phyloP scores from a whole-genome alignment of 2,329 filamentous ascomycete species.

The Exophiala lecanii-corni region DNA sequence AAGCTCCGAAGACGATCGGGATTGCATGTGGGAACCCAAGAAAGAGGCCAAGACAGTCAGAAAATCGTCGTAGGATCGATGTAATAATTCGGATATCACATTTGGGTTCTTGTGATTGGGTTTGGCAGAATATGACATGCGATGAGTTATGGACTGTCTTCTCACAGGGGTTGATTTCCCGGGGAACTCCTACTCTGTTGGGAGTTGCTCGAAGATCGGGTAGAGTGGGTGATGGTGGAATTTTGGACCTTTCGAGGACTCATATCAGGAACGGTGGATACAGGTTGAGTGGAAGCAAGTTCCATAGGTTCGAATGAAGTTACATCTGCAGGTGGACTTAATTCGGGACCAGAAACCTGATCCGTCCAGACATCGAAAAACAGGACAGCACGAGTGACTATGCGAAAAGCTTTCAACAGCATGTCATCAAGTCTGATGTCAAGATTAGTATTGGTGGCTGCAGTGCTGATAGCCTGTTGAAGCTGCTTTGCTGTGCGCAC shows the following conservation, averaged over 20 bases:
- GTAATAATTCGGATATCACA: constrained; percentile 78
- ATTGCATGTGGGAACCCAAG: constrained; percentile 87
- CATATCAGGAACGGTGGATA: constrained; percentile 2
- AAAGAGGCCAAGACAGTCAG: constrained; percentile 88
- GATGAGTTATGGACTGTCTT: constrained; percentile 59
- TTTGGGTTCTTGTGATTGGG: constrained; percentile 61
- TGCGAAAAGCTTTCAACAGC: constrained; percentile 87
- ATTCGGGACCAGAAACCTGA: constrained; percentile 38
- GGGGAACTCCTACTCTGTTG: constrained; percentile 7
- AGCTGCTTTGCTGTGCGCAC: constrained; percentile 85
- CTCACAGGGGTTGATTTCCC: constrained; percentile 34
- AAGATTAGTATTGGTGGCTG: constrained; percentile 46
- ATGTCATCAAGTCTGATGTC: constrained; percentile 85
- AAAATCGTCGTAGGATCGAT: constrained; percentile 77
- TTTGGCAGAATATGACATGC: constrained; percentile 68
- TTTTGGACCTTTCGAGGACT: too few relatives aligned
- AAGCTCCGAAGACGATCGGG: constrained; percentile 81
- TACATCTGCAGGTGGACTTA: constrained; percentile 28
- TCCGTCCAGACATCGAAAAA: constrained; percentile 83
- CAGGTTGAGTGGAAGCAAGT: background rate
- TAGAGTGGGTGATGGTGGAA: background rate
- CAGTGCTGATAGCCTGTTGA: constrained; percentile 62
- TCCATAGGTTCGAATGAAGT: background rate
- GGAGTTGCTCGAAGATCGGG: background rate
- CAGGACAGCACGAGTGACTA: constrained; percentile 82